Conservation (phyloP, 108 stramenopile species). For the Bacterosira constricta region DNA sequence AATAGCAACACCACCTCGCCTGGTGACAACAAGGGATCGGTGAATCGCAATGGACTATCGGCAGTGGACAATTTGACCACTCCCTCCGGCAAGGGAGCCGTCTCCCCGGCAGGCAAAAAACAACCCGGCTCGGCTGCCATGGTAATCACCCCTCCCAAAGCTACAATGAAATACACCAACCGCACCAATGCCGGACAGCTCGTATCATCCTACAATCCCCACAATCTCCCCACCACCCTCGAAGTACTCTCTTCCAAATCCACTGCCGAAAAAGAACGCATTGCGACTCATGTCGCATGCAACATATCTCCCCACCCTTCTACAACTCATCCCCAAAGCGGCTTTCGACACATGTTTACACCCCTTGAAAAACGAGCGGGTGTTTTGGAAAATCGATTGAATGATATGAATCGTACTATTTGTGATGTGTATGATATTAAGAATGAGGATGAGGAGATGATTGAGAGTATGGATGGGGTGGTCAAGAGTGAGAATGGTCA, state of each 20-base stretch:
- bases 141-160: constrained; percentile 5
- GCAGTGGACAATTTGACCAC: constrained; percentile 4
- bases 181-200: constrained; percentile 57
- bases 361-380: constrained; percentile 81
- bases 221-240: constrained; percentile 9
- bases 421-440: constrained; percentile 48
- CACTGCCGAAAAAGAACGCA: neutral
- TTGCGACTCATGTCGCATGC: constrained; percentile 4
- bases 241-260: constrained; percentile 7
- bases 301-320: constrained; percentile 24
- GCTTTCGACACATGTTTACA: constrained; percentile 94
- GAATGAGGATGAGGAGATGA: constrained; percentile 49
- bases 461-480: constrained; percentile 10
- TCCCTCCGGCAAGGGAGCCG: neutral
- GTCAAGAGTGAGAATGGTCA: neutral
- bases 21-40: neutral
- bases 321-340: constrained; percentile 35
- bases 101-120: neutral
- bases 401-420: constrained; percentile 63
- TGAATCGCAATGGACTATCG: constrained; percentile 1
- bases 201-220: constrained; percentile 49
- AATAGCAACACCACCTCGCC: neutral
- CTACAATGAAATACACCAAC: constrained; percentile 53
- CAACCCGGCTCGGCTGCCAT: constrained; percentile 17
- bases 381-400: constrained; percentile 77